Percentiles rank a stretch among this genome's conserved stretches.
Conservation (phyloP, 371 early-diverging fungal genomes). For the Syncephalastrum contaminatum region DNA sequence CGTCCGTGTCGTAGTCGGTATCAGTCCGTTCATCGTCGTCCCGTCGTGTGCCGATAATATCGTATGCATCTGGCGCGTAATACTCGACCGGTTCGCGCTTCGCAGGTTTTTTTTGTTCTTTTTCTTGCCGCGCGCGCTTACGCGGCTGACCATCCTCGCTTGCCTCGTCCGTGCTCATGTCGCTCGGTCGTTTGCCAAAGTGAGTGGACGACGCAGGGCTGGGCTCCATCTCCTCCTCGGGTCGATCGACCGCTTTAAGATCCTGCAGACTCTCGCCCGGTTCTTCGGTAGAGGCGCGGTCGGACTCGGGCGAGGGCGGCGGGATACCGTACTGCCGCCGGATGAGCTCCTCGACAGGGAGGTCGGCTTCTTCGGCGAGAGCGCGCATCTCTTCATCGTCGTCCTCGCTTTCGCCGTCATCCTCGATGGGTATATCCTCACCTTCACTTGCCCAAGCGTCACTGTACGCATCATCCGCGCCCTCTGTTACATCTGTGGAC, state of each 20-base stretch:
- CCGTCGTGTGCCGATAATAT: constrained; percentile 5
- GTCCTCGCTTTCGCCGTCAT: constrained; percentile 24
- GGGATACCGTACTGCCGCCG: constrained; percentile 5
- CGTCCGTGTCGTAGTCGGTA: constrained; percentile 40
- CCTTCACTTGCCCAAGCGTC: too few relatives aligned
- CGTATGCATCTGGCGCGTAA: neutral
- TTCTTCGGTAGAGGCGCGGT: too few relatives aligned
- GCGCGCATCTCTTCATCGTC: constrained; percentile 36
- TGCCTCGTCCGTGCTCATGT: constrained; percentile 3
- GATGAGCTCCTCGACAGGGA: constrained; percentile 62
- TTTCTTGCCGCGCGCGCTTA: constrained; percentile 4
- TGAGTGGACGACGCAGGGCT: too few relatives aligned
- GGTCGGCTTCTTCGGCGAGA: constrained; percentile 33
- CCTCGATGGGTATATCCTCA: constrained; percentile 26
- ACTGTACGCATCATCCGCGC: too few relatives aligned
- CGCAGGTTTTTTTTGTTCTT: constrained; percentile 9
- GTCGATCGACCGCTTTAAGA: neutral
- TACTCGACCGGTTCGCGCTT: neutral
- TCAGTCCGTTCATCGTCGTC: constrained; percentile 49
- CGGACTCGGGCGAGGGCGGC: too few relatives aligned
- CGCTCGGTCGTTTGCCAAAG: too few relatives aligned
- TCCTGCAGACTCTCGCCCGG: too few relatives aligned
- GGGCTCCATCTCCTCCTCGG: neutral
- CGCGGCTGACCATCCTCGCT: constrained; percentile 6
- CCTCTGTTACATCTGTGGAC: too few relatives aligned